Evolutionary conservation across 805 yeast species (phyloP), one percentile per base, ranked within the genome.

Genomic region (Lachancea quebecensis): DNA sequence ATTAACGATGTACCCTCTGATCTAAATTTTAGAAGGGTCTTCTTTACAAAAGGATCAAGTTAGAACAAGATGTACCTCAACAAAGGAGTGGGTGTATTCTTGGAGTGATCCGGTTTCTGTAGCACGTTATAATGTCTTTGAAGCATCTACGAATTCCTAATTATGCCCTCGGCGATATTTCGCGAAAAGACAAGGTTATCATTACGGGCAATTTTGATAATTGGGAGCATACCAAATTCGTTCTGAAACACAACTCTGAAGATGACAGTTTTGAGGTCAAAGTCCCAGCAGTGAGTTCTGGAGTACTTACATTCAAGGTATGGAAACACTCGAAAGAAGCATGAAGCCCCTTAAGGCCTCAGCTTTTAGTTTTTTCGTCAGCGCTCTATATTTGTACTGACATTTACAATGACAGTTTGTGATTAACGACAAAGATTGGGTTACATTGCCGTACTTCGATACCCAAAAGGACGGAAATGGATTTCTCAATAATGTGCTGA

Each of bases 181-280:
- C 49, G 6, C 43, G 32, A 21, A 47, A 38, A 27, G 57, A 55
- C 43, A 47, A 52, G 42, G 51, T 60, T 11, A 46, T 53, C 15
- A 50, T 60, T 6, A 58, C 65, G 3, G 65, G 64, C 3, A 62
- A 58, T 30, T 58, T 59, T 41, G 60, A 59, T 42, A 50, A 59
- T 35, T 60, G 65, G 64, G 44, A 46, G 30, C 56, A 51, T 27
- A 42, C 52, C 1, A 48, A 48, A 14, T 58, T 51, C 36, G 49
- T 43, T 12, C 35, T 59, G 35, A 32, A 33, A 17, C 49, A 46
- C 15, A 50, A 51, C 35, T 45, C 41, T n/a, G 38, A 42, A 10
- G 42, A 38, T 18, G 52, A 48, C 10, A 45, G 51, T 27, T 57
- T 50, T 38, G 47, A 33, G 25, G 60, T 55, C 2, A 29, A 28